Evolutionary conservation across 345 rosid species (phyloP), one percentile per base, ranked within the genome.

Genomic region (Bretschneidera sinensis): DNA sequence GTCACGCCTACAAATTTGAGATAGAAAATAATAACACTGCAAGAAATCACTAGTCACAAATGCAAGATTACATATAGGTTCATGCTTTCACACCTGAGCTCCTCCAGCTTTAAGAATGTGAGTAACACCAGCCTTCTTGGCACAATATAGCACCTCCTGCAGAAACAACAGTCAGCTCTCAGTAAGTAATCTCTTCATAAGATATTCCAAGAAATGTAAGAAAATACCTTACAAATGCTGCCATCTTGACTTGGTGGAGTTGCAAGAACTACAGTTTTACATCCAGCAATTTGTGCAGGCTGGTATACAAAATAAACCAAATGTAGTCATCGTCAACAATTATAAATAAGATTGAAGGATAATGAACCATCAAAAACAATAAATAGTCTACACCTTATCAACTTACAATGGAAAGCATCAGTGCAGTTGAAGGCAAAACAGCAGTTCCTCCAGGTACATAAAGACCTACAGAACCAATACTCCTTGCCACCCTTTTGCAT

Each of bases 221-320:
- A 23, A 2, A 17, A 51, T 70, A 92, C 98, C 97, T 87, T 85
- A 63, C 95, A 92, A 61, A 89, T 87, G 81, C 81, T 85, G 59
- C 97, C 88, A 75, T 89, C 89, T 62, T 74, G 76, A 68, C 67
- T 65, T 47, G 98, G 98, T 50, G 97, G 97, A 55, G 97, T 85
- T 19, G 96, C 98, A 65, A 89, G 92, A 52, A 89, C 95, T 69
- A 81, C 63, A 13, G 91, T 89, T 75, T 80, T 81, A 67, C 98
- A 89, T 28, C 98, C 95, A 79, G 97, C 95, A 69, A 92, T 92
- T 70, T 87, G 90, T 45, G 95, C 97, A 72, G 97, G 98, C 97
- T 85, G 77, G 48, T 22, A 55, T 15, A 53, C 54, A 65, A 31
- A 64, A 68, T 21, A 55, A 69, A 61, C 11, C 31, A 61, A 67